phyloP scores from a whole-genome alignment of 2,329 filamentous ascomycete genomes.

The Paradendryphiella salina region DNA sequence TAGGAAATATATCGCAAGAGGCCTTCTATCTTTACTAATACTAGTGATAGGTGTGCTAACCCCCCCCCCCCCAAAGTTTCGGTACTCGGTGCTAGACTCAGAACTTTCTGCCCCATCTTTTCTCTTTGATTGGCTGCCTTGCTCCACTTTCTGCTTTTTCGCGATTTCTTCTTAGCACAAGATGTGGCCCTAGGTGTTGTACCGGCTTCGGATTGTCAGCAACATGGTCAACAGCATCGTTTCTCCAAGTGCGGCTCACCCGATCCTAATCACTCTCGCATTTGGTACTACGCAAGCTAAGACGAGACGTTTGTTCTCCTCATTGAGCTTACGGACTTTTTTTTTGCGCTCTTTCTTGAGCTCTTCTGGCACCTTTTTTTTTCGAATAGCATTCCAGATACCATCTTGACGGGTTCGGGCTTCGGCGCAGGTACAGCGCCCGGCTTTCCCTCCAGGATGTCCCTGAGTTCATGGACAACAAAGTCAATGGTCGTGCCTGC shows the following conservation, averaged over 20 bases:
- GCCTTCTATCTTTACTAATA: too few relatives aligned
- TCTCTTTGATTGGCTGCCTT: too few relatives aligned
- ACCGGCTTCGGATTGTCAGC: background rate
- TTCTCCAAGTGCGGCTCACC: background rate
- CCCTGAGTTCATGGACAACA: constrained; percentile 8
- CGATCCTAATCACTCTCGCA: background rate
- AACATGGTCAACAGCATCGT: background rate
- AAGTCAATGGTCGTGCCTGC: constrained; percentile 16
- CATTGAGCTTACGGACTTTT: constrained; percentile 24
- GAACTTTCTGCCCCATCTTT: too few relatives aligned
- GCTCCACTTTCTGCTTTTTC: too few relatives aligned
- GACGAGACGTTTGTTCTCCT: constrained; percentile 27
- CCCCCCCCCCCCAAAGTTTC: too few relatives aligned
- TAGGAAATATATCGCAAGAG: too few relatives aligned
- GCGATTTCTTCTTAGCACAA: too few relatives aligned
- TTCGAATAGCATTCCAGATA: constrained; percentile 18
- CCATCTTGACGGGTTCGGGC: constrained; percentile 15
- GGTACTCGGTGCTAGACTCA: too few relatives aligned
- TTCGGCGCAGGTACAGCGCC: constrained; percentile 11
- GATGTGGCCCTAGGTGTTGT: too few relatives aligned
- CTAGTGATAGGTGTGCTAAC: too few relatives aligned
- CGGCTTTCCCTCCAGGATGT: constrained; percentile 14
- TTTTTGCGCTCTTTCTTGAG: constrained; percentile 16
- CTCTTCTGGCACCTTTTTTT: constrained; percentile 19
- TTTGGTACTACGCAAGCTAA: constrained; percentile 21